These are phyloP conservation scores for Bertia moriformis DNA, from an alignment of 2,329 filamentous ascomycete species.

Conservation along the genomic window DNA sequence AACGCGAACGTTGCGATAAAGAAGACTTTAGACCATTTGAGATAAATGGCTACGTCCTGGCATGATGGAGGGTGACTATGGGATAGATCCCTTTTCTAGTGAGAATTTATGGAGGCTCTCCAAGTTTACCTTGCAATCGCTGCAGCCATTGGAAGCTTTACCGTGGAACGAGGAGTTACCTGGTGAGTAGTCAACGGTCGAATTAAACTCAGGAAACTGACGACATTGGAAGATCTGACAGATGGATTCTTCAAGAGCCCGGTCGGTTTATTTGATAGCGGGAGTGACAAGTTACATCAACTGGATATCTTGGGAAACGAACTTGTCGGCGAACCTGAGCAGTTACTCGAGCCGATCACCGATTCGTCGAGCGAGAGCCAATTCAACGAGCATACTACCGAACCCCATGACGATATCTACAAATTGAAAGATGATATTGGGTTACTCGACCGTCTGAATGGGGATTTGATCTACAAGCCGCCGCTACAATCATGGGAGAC, in stretches of 20 bases:
- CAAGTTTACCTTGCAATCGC: constrained; percentile 16
- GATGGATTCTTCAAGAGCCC: constrained; percentile 3
- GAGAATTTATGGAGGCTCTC: constrained; percentile 19
- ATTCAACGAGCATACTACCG: neutral
- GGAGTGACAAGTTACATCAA: neutral
- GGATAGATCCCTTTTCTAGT: constrained; percentile 15
- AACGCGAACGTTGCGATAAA: too few relatives aligned
- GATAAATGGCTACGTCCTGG: neutral
- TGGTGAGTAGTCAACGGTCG: constrained; percentile 13
- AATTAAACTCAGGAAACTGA: constrained; percentile 7
- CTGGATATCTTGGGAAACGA: neutral
- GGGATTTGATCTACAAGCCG: constrained; percentile 2
- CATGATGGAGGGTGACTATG: constrained; percentile 7
- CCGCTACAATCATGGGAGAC: constrained; percentile 23
- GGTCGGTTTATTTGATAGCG: constrained; percentile 1
- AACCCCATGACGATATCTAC: neutral
- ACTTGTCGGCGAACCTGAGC: neutral
- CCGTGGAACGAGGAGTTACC: constrained; percentile 17
- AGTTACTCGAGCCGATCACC: neutral
- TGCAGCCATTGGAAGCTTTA: constrained; percentile 18
- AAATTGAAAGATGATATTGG: neutral
- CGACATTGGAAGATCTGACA: constrained; percentile 11
- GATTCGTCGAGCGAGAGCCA: neutral
- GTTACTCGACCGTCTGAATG: neutral
- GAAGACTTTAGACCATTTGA: too few relatives aligned